These are phyloP conservation scores for Pseudisothecium myosuroides DNA, from an alignment of 225 moss, liverwort and hornwort genomes.

Conservation along the genomic window DNA sequence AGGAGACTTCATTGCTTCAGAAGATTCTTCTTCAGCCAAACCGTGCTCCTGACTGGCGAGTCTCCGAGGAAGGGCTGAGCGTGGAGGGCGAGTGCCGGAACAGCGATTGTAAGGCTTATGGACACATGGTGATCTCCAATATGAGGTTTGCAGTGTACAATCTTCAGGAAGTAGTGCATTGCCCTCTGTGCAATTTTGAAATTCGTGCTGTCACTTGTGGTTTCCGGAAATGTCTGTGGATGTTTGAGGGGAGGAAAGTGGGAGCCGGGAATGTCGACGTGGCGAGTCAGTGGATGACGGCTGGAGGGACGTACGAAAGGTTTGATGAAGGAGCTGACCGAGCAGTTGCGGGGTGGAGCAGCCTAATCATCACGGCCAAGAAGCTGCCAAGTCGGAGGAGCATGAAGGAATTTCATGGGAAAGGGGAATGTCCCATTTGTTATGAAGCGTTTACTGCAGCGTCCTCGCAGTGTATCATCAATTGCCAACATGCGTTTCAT, in stretches of 20 bases:
- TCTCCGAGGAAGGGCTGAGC: background rate
- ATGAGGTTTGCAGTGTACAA: background rate
- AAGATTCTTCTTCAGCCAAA: background rate
- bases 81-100: background rate
- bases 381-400: background rate
- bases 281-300: background rate
- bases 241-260: background rate
- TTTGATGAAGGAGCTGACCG: background rate
- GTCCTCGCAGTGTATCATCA: background rate
- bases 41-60: background rate
- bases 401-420: background rate
- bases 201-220: background rate
- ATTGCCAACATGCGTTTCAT: background rate
- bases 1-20: background rate
- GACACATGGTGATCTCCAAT: background rate
- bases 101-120: background rate
- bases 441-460: background rate
- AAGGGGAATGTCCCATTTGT: background rate
- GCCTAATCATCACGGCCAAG: background rate
- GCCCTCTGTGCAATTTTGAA: background rate
- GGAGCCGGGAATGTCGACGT: background rate
- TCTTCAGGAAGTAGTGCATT: background rate
- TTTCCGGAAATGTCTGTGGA: background rate
- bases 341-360: background rate
- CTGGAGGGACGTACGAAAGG: background rate